Conservation (phyloP, 352 stramenopile genomes). For the Globisporangium recalcitrans region DNA sequence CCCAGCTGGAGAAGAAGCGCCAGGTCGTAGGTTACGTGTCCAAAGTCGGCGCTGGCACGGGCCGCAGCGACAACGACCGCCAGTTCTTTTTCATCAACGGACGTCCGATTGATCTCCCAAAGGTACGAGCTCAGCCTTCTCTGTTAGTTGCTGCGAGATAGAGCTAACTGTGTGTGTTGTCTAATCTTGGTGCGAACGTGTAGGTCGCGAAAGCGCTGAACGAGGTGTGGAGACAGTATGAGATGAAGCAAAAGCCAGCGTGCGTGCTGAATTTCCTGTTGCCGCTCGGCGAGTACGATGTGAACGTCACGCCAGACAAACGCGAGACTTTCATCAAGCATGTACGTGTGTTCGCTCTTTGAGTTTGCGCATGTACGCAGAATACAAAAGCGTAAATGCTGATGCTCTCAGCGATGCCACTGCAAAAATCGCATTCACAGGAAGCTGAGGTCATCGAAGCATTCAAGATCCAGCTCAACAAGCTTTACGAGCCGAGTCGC, state of each 20-base stretch:
- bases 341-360: slow-evolving; percentile 30
- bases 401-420: neutral
- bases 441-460: slow-evolving; percentile 54
- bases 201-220: slow-evolving; percentile 65
- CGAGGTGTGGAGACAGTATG: slow-evolving; percentile 89
- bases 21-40: slow-evolving; percentile 71
- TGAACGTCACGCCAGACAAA: slow-evolving; percentile 98
- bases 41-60: slow-evolving; percentile 59
- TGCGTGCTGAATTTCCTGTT: slow-evolving; percentile 91
- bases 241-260: slow-evolving; percentile 92
- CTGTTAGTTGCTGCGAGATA: no score
- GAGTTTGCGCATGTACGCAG: neutral
- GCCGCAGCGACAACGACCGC: slow-evolving; percentile 80
- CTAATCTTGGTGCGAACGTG: neutral
- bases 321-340: slow-evolving; percentile 89
- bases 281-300: slow-evolving; percentile 88
- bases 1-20: slow-evolving; percentile 20
- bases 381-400: neutral
- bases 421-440: slow-evolving; percentile 3
- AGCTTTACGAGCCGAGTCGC: slow-evolving; percentile 59
- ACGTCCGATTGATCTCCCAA: slow-evolving; percentile 92
- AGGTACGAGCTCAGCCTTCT: slow-evolving; percentile 17
- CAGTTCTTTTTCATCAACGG: slow-evolving; percentile 97
- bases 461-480: slow-evolving; percentile 50
- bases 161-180: neutral